phyloP scores from a whole-genome alignment of 129 eudicot genomes.

The Flaveria robusta region DNA sequence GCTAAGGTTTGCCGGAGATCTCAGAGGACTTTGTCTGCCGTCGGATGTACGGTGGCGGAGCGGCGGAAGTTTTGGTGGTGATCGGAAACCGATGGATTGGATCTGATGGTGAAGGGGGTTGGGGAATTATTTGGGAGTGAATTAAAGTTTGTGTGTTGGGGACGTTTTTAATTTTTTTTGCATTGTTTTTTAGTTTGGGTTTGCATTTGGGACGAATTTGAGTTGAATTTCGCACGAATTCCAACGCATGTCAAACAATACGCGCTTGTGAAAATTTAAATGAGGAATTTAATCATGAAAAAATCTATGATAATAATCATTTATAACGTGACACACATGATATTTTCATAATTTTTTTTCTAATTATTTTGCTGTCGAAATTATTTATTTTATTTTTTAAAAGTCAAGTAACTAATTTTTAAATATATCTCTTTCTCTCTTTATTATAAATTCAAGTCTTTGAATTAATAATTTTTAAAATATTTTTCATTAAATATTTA shows the following conservation, averaged over 20 bases:
- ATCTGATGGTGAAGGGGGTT: slow-evolving; percentile 28
- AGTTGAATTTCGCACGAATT: slow-evolving; percentile 21
- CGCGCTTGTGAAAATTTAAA: background rate
- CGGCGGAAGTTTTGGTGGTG: background rate
- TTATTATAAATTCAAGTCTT: too few relatives aligned
- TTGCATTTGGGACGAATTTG: slow-evolving; percentile 32
- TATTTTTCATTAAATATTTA: too few relatives aligned
- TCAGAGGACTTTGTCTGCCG: background rate
- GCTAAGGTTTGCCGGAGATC: slow-evolving; percentile 11
- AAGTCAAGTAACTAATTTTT: too few relatives aligned
- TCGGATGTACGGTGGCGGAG: background rate
- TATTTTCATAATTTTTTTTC: too few relatives aligned
- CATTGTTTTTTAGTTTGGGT: slow-evolving; percentile 17
- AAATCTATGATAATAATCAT: too few relatives aligned
- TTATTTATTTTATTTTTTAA: too few relatives aligned
- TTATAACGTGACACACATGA: too few relatives aligned
- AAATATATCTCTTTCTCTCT: too few relatives aligned
- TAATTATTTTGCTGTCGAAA: too few relatives aligned
- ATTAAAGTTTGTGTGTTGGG: slow-evolving; percentile 10
- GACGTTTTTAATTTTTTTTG: slow-evolving; percentile 13
- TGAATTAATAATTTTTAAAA: too few relatives aligned
- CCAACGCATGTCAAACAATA: slow-evolving; percentile 13
- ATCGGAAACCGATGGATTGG: slow-evolving; percentile 23
- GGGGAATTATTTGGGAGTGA: slow-evolving; percentile 32
- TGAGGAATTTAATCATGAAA: too few relatives aligned